Evolutionary conservation across 208 protist genomes (phyloP).

Genomic region (Spongospora subterranea): DNA sequence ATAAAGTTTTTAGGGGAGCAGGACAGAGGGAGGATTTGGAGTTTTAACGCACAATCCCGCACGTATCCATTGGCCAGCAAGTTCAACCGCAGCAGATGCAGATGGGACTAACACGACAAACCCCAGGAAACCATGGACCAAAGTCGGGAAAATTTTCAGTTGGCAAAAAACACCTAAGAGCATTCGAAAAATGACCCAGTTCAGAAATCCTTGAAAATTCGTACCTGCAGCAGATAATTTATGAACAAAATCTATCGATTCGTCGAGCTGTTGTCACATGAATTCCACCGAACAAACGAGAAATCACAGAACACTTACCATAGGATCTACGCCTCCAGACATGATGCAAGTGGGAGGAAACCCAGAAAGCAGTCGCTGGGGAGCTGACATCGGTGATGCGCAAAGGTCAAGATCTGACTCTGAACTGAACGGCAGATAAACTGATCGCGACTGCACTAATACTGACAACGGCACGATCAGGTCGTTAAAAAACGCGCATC

Average conservation of each 20-base stretch:
- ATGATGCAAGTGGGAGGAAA: conserved; percentile 27
- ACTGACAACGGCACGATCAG: conserved; percentile 10
- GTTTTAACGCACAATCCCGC: not conserved
- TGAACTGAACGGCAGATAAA: conserved; percentile 9
- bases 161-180: conserved; percentile 14
- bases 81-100: not conserved
- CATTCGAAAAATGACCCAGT: not conserved
- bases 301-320: not conserved
- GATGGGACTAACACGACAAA: not conserved
- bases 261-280: conserved; percentile 14
- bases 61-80: not conserved
- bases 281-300: not conserved
- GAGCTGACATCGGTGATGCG: not conserved
- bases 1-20: not conserved
- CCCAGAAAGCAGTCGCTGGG: not conserved
- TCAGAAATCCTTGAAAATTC: conserved; percentile 19
- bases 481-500: conserved; percentile 47
- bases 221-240: conserved; percentile 1
- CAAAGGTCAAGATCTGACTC: not conserved
- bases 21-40: not conserved
- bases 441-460: not conserved
- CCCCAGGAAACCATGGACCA: conserved; percentile 23
- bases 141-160: conserved; percentile 32
- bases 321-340: not conserved
- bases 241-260: conserved; percentile 38